Evolutionary conservation across 2,329 filamentous ascomycete genomes (phyloP).

Genomic region (Gyromitra esculenta): DNA sequence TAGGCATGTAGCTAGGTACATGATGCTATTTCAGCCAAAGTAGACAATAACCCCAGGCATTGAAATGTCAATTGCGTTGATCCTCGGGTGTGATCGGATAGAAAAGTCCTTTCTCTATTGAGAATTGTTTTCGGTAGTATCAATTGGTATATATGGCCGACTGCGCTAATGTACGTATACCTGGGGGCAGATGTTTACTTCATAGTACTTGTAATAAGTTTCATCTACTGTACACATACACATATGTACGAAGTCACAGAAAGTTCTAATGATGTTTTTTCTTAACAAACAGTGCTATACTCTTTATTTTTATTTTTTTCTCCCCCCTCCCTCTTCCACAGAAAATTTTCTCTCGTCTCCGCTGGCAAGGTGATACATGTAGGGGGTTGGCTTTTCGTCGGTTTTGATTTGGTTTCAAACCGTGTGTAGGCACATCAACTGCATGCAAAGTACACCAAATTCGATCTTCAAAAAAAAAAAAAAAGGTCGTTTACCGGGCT

Average conservation of each 20-base stretch:
- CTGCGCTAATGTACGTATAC: neutral
- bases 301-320: no score
- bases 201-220: slow-evolving; percentile 16
- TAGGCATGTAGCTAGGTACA: neutral
- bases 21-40: neutral
- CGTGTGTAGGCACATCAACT: slow-evolving; percentile 14
- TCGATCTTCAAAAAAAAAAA: slow-evolving; percentile 15
- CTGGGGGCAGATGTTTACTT: neutral
- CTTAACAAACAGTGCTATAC: no score
- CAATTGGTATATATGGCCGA: neutral
- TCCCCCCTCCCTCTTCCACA: neutral
- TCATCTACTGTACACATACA: neutral
- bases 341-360: slow-evolving; percentile 39
- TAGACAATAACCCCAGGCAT: slow-evolving; percentile 5
- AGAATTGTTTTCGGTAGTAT: neutral
- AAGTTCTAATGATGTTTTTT: slow-evolving; percentile 3
- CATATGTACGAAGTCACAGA: slow-evolving; percentile 7
- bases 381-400: slow-evolving; percentile 24
- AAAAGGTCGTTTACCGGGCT: slow-evolving; percentile 6
- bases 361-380: slow-evolving; percentile 42
- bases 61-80: neutral
- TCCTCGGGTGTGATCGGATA: slow-evolving; percentile 23
- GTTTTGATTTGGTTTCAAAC: slow-evolving; percentile 42
- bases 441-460: slow-evolving; percentile 27
- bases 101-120: neutral